Evolutionary conservation across 805 yeast genomes (phyloP).

Genomic region (Wickerhamiella kazuoi): DNA sequence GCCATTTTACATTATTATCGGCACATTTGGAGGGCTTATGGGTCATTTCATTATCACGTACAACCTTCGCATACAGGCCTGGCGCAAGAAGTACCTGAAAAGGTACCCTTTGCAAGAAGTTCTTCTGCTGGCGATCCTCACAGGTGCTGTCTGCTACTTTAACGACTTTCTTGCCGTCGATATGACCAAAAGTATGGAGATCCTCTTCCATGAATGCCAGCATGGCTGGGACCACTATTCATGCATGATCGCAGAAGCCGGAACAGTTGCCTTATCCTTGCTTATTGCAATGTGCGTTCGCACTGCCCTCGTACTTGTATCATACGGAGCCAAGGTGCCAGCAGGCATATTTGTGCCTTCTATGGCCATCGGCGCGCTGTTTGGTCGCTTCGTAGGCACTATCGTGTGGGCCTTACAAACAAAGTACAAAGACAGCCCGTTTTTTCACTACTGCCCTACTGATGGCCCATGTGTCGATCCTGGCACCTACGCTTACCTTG

Average conservation of each 20-base stretch:
- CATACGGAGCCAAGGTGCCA: slow-evolving; percentile 87
- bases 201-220: slow-evolving; percentile 70
- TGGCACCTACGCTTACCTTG: slow-evolving; percentile 87
- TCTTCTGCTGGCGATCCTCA: slow-evolving; percentile 41
- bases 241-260: slow-evolving; percentile 15
- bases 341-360: slow-evolving; percentile 96
- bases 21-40: slow-evolving; percentile 80
- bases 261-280: slow-evolving; percentile 32
- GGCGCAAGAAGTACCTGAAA: slow-evolving; percentile 52
- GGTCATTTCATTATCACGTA: slow-evolving; percentile 62
- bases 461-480: slow-evolving; percentile 56
- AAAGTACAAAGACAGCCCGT: slow-evolving; percentile 21
- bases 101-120: slow-evolving; percentile 55
- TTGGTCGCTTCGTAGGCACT: slow-evolving; percentile 74
- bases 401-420: slow-evolving; percentile 37
- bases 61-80: slow-evolving; percentile 59
- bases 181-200: slow-evolving; percentile 92
- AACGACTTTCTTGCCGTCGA: slow-evolving; percentile 67
- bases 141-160: slow-evolving; percentile 66
- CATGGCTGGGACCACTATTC: slow-evolving; percentile 25
- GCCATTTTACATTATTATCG: slow-evolving; percentile 55
- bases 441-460: slow-evolving; percentile 26
- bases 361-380: slow-evolving; percentile 92
- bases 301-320: slow-evolving; percentile 52
- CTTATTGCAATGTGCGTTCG: slow-evolving; percentile 56